Evolutionary conservation across 2,329 filamentous ascomycete genomes (phyloP).

Genomic region (Albifimbria verrucaria): DNA sequence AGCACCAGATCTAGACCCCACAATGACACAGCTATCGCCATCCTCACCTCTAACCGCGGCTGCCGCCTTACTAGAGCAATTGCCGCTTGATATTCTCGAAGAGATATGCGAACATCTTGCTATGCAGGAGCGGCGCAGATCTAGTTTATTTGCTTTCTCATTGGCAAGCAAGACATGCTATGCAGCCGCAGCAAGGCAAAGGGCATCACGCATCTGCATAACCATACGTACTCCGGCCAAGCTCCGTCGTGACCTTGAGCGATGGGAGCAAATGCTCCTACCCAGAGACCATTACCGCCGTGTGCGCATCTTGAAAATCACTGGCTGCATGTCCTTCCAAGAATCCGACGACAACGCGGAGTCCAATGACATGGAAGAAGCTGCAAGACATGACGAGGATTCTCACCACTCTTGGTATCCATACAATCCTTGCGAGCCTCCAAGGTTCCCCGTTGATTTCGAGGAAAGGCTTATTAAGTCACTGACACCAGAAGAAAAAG

Average conservation of each 20-base stretch:
- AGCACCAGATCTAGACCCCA: too few species aligned
- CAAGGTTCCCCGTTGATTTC: background rate
- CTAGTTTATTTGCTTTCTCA: background rate
- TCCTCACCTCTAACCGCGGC: too few species aligned
- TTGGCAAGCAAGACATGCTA: background rate
- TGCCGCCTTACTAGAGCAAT: too few species aligned
- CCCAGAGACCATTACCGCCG: background rate
- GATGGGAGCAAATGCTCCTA: background rate
- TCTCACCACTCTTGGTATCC: background rate
- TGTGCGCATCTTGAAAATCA: background rate
- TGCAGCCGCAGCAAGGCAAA: background rate
- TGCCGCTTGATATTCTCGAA: background rate
- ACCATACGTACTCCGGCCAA: background rate
- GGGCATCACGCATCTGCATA: background rate
- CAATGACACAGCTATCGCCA: too few species aligned
- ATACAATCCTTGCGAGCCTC: background rate
- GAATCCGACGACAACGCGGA: background rate
- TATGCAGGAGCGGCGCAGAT: background rate
- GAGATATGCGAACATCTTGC: background rate
- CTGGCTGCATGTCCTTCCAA: background rate
- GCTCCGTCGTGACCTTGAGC: background rate
- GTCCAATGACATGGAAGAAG: background rate
- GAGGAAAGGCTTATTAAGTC: background rate
- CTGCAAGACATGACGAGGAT: background rate
- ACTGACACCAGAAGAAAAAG: conserved; percentile 16